Conservation (phyloP, 2,329 filamentous ascomycete genomes). For the Amylocarpus encephaloides region DNA sequence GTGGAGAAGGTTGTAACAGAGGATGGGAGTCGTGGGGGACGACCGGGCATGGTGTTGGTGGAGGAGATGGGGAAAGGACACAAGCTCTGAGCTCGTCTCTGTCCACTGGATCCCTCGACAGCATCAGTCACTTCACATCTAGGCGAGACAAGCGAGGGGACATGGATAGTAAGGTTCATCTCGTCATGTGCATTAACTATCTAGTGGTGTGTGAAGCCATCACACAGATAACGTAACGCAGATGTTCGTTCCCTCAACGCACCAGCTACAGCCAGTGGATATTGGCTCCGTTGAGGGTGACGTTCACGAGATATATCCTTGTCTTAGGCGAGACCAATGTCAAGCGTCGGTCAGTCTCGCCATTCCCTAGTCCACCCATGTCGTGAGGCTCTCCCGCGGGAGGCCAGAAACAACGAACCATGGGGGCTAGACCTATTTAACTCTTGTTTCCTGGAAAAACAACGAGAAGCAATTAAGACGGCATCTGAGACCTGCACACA, state of each 20-base stretch:
- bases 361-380: neutral
- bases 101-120: neutral
- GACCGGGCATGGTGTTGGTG: conserved; percentile 22
- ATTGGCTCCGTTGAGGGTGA: neutral
- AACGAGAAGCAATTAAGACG: conserved; percentile 34
- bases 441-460: conserved; percentile 4
- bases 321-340: neutral
- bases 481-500: conserved; percentile 38
- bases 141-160: neutral
- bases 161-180: conserved; percentile 7
- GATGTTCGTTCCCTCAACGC: neutral
- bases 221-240: conserved; percentile 1
- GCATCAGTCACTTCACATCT: neutral
- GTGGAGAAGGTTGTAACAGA: conserved; percentile 25
- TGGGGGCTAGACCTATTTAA: conserved; percentile 8
- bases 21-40: conserved; percentile 29
- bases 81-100: conserved; percentile 1
- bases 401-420: conserved; percentile 1
- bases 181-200: conserved; percentile 11
- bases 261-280: neutral
- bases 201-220: neutral
- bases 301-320: conserved; percentile 2
- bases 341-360: neutral
- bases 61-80: conserved; percentile 22
- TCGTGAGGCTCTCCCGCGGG: neutral